Evolutionary conservation across 164 flowering plant species (phyloP).

Genomic region (Cinnamomum chago): DNA sequence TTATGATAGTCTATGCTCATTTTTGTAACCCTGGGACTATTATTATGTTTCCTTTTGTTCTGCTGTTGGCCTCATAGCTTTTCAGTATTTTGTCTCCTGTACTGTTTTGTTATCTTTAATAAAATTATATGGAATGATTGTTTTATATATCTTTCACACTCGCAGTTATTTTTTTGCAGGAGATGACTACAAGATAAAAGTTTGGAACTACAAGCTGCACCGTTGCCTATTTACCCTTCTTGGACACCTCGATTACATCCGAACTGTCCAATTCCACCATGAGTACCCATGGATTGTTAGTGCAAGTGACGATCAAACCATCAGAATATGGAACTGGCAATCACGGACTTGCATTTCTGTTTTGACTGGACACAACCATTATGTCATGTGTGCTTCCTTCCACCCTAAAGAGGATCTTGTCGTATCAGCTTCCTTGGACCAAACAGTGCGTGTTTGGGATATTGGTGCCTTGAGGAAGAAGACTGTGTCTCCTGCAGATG

Average conservation of each 20-base stretch:
- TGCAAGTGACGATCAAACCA: slow-evolving; percentile 86
- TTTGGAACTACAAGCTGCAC: slow-evolving; percentile 81
- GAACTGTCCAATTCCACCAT: slow-evolving; percentile 86
- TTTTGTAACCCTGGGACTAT: neutral
- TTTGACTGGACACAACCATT: slow-evolving; percentile 91
- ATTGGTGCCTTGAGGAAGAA: slow-evolving; percentile 84
- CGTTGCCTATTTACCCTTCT: slow-evolving; percentile 78
- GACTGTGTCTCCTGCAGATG: slow-evolving; percentile 82
- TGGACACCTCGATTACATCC: slow-evolving; percentile 88
- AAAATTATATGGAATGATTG: neutral
- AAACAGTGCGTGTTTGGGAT: slow-evolving; percentile 95
- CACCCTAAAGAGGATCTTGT: slow-evolving; percentile 94
- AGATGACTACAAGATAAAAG: slow-evolving; percentile 95
- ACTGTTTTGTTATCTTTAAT: neutral
- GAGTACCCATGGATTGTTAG: slow-evolving; percentile 95
- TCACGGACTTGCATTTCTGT: slow-evolving; percentile 82
- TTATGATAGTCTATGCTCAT: neutral
- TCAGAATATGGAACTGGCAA: slow-evolving; percentile 98
- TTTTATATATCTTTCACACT: neutral
- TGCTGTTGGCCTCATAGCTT: too few species aligned
- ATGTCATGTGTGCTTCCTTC: slow-evolving; percentile 79
- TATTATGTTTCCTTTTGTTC: too few species aligned
- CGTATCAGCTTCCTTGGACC: slow-evolving; percentile 92
- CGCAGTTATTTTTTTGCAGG: slow-evolving; percentile 38
- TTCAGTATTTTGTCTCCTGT: neutral